A percentile compares a stretch with the other conserved stretches of the same genome.
These are phyloP conservation scores for Coleophoma cylindrospora DNA, from an alignment of 2,329 filamentous ascomycete genomes.

Conservation along the genomic window DNA sequence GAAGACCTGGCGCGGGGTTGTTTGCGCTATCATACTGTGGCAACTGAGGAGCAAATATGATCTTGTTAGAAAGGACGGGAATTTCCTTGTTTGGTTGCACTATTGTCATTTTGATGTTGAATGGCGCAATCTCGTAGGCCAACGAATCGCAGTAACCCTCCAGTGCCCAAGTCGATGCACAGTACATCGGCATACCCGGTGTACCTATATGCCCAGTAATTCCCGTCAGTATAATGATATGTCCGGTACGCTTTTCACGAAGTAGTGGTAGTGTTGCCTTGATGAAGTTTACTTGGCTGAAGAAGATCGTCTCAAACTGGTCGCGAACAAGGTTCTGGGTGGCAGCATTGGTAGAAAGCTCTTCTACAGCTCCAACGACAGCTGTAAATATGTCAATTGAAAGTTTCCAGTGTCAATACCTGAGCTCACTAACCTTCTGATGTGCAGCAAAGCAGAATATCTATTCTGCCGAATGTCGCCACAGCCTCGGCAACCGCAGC, in stretches of 20 bases:
- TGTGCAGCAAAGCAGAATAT: constrained; percentile 86
- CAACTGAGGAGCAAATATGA: constrained; percentile 78
- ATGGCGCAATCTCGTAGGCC: constrained; percentile 93
- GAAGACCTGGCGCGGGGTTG: constrained; percentile 73
- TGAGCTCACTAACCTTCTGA: constrained; percentile 61
- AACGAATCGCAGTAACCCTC: constrained; percentile 95
- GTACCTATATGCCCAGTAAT: constrained; percentile 91
- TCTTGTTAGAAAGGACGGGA: constrained; percentile 77
- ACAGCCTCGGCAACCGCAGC: constrained; percentile 85
- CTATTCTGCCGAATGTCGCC: constrained; percentile 76
- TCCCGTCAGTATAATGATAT: constrained; percentile 85
- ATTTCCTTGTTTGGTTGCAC: constrained; percentile 95
- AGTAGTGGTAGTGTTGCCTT: constrained; percentile 80
- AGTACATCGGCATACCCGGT: constrained; percentile 85
- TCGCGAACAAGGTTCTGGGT: constrained; percentile 78
- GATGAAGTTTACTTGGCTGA: constrained; percentile 93
- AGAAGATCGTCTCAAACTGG: constrained; percentile 93
- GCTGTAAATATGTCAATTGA: constrained; percentile 41
- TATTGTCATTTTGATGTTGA: constrained; percentile 94
- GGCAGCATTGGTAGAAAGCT: constrained; percentile 67
- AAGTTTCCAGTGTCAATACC: background rate
- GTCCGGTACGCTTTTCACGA: constrained; percentile 74
- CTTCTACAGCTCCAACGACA: constrained; percentile 86
- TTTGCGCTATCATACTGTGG: constrained; percentile 61
- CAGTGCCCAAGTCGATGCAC: constrained; percentile 87